Evolutionary conservation across 2,329 filamentous ascomycete genomes (phyloP).

Genomic region (Curvularia spicifera): DNA sequence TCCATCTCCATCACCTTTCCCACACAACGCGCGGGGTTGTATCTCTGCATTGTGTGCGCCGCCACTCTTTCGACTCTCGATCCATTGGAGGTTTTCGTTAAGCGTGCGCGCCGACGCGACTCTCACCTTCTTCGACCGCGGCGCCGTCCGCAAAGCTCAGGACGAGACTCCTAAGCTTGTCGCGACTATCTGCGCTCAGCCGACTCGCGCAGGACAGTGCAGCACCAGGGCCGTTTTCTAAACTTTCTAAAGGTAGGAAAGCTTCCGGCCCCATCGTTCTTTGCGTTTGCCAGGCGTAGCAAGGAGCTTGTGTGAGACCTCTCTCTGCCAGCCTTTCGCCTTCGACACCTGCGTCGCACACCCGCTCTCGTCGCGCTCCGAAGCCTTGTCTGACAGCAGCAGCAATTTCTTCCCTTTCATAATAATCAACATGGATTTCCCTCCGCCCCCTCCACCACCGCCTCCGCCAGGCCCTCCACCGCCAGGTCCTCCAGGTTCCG

Average conservation of each 20-base stretch:
- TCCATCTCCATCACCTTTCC: constrained; percentile 33
- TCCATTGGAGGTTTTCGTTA: constrained; percentile 16
- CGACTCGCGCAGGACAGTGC: constrained; percentile 15
- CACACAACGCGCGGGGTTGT: constrained; percentile 39
- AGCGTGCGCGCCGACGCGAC: constrained; percentile 34
- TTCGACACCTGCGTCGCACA: not conserved
- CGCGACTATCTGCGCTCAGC: constrained; percentile 21
- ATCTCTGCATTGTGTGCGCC: constrained; percentile 29
- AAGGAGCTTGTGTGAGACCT: not conserved
- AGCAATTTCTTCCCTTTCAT: not conserved
- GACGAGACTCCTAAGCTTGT: constrained; percentile 32
- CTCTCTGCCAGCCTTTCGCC: not conserved
- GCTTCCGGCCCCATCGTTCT: not conserved
- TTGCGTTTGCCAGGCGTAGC: not conserved
- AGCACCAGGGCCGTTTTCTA: constrained; percentile 7
- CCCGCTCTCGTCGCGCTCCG: not conserved
- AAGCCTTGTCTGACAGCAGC: constrained; percentile 7
- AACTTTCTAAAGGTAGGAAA: constrained; percentile 4
- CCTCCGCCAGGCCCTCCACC: constrained; percentile 34
- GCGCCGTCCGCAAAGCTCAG: constrained; percentile 37
- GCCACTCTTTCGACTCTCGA: constrained; percentile 20
- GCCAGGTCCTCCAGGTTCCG: constrained; percentile 35
- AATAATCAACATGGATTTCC: constrained; percentile 34
- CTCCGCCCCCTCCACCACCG: constrained; percentile 38
- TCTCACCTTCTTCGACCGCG: constrained; percentile 25